These are phyloP conservation scores for Phytophthora capsici DNA, from an alignment of 352 stramenopile genomes.

Conservation along the genomic window DNA sequence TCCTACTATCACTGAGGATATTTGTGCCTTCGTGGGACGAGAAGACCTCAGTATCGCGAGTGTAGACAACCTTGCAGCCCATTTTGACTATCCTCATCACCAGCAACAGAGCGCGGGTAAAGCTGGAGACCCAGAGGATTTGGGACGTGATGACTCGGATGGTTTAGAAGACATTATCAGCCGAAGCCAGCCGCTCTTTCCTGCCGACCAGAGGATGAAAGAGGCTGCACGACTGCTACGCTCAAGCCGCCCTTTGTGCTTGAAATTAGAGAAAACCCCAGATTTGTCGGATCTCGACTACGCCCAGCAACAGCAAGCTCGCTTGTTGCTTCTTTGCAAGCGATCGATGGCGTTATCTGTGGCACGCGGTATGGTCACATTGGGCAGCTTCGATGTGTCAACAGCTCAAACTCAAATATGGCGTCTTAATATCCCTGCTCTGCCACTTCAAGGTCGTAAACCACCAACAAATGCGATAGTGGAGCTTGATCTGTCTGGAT, in stretches of 20 bases:
- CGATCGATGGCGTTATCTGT: conserved; percentile 93
- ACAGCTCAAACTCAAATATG: conserved; percentile 78
- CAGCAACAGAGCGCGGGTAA: conserved; percentile 19
- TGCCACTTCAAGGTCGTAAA: conserved; percentile 94
- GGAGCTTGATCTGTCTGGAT: conserved; percentile 91
- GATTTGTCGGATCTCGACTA: conserved; percentile 80
- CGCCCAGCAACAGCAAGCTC: conserved; percentile 92
- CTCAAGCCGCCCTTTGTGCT: conserved; percentile 70
- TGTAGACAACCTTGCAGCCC: conserved; percentile 11
- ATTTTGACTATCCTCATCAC: conserved; percentile 15
- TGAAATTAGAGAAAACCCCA: conserved; percentile 73
- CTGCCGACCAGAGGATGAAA: conserved; percentile 77
- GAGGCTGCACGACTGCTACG: conserved; percentile 83
- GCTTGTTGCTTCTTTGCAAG: conserved; percentile 94
- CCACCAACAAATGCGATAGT: conserved; percentile 94
- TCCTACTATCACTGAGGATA: conserved; percentile 55
- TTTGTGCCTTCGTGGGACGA: conserved; percentile 63
- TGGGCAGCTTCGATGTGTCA: conserved; percentile 89
- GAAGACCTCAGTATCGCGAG: conserved; percentile 61
- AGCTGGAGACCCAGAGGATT: conserved; percentile 10
- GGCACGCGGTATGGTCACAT: conserved; percentile 96
- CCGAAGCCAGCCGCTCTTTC: conserved; percentile 69
- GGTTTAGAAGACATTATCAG: conserved; percentile 69
- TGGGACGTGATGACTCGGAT: conserved; percentile 47
- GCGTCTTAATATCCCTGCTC: conserved; percentile 89